Conservation (phyloP, 495 filamentous ascomycete genomes). For the Poronia punctata region DNA sequence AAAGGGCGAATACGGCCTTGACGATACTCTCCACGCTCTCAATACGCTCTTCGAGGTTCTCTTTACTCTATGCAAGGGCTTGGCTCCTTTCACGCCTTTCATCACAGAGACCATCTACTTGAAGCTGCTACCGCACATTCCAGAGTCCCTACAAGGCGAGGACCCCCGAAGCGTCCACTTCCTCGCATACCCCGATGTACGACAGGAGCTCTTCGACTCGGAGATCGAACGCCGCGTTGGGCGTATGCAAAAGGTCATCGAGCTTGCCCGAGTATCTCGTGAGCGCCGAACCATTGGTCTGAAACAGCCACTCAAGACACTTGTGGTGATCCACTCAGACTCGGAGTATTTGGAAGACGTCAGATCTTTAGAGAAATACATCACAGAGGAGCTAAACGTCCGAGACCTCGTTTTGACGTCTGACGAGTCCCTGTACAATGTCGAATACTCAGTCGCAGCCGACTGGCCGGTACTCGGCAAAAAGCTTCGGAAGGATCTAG, state of each 20-base stretch:
- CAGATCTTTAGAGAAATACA: slow-evolving; percentile 72
- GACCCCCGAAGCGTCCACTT: slow-evolving; percentile 89
- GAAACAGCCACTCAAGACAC: slow-evolving; percentile 83
- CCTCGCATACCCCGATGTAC: slow-evolving; percentile 79
- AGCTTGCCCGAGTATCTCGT: slow-evolving; percentile 75
- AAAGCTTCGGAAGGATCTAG: slow-evolving; percentile 90
- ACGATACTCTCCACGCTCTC: slow-evolving; percentile 84
- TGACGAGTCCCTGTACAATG: slow-evolving; percentile 84
- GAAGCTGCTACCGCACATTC: slow-evolving; percentile 64
- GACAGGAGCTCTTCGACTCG: slow-evolving; percentile 78
- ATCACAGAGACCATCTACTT: slow-evolving; percentile 91
- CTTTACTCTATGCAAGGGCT: slow-evolving; percentile 75
- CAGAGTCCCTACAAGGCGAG: slow-evolving; percentile 50
- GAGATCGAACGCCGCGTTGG: slow-evolving; percentile 79
- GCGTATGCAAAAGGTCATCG: slow-evolving; percentile 94
- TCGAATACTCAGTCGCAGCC: slow-evolving; percentile 79
- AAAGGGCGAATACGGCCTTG: slow-evolving; percentile 84
- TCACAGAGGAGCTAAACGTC: slow-evolving; percentile 87
- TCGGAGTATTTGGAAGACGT: slow-evolving; percentile 79
- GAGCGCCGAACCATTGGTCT: slow-evolving; percentile 79
- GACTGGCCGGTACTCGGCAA: slow-evolving; percentile 94
- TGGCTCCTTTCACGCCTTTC: slow-evolving; percentile 95
- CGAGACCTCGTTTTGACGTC: slow-evolving; percentile 75
- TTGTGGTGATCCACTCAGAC: slow-evolving; percentile 85
- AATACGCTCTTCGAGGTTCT: slow-evolving; percentile 97